A percentile compares a stretch with the other conserved stretches of the same genome.
Evolutionary conservation across 495 filamentous ascomycete species (phyloP).

Genomic region (Polyplosphaeria fusca): DNA sequence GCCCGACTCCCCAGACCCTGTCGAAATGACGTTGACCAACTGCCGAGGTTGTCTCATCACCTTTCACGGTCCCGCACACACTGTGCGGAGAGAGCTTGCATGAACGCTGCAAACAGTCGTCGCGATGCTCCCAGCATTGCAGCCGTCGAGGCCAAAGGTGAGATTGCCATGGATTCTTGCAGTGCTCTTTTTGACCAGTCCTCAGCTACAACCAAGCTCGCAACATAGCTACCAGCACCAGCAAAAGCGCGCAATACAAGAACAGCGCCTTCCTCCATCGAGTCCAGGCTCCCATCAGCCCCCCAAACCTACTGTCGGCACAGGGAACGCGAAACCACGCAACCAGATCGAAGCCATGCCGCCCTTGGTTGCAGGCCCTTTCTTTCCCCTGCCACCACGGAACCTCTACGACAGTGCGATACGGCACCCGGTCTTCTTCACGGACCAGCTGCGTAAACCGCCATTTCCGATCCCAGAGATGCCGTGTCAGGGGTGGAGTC

Average conservation of each 20-base stretch:
- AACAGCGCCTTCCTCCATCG: neutral
- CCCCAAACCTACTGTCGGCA: neutral
- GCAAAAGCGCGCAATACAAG: conserved; percentile 25
- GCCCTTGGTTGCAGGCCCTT: conserved; percentile 18
- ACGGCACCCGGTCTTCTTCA: conserved; percentile 45
- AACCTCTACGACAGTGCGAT: conserved; percentile 38
- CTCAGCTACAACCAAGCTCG: neutral
- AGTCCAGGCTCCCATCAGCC: neutral
- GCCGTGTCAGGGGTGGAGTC: conserved; percentile 23
- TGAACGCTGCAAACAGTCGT: conserved; percentile 10
- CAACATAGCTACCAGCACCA: conserved; percentile 24
- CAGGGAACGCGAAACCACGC: conserved; percentile 1
- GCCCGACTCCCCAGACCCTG: conserved; percentile 8
- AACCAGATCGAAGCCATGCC: conserved; percentile 43
- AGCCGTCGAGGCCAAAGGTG: conserved; percentile 40
- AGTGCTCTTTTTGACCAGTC: neutral
- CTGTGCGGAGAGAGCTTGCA: neutral
- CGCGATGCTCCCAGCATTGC: conserved; percentile 38
- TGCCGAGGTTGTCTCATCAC: conserved; percentile 12
- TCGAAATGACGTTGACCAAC: conserved; percentile 12
- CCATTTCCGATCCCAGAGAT: conserved; percentile 38
- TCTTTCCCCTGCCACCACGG: conserved; percentile 1
- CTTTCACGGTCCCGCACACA: neutral
- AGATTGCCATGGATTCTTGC: neutral
- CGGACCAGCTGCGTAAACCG: conserved; percentile 36